Percentiles rank a stretch among this genome's conserved stretches.
phyloP scores from a whole-genome alignment of 2,329 filamentous ascomycete genomes.

The Epicoccum nigrum region DNA sequence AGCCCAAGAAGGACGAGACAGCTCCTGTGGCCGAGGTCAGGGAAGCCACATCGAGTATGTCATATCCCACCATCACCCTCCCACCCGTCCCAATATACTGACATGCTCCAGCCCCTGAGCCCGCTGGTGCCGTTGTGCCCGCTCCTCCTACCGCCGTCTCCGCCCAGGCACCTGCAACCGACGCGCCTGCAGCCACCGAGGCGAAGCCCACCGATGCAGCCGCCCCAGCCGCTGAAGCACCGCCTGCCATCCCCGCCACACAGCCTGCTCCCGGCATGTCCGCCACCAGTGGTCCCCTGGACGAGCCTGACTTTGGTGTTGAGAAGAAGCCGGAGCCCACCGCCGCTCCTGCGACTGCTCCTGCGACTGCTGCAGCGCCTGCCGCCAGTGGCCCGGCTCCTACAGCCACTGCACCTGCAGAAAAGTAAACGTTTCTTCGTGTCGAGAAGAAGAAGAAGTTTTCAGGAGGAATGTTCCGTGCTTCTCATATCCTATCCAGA shows the following conservation, averaged over 20 bases:
- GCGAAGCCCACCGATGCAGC: slow-evolving; percentile 23
- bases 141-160: slow-evolving; percentile 36
- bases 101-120: slow-evolving; percentile 40
- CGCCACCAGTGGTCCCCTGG: slow-evolving; percentile 48
- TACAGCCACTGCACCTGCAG: slow-evolving; percentile 17
- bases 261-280: slow-evolving; percentile 47
- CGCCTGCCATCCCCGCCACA: slow-evolving; percentile 26
- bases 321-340: slow-evolving; percentile 29
- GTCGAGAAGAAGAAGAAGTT: neutral
- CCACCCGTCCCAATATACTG: slow-evolving; percentile 31
- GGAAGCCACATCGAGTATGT: slow-evolving; percentile 45
- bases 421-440: slow-evolving; percentile 1
- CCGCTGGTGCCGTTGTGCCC: slow-evolving; percentile 39
- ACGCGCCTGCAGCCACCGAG: slow-evolving; percentile 25
- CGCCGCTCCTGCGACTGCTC: slow-evolving; percentile 8
- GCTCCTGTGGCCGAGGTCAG: slow-evolving; percentile 41
- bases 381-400: slow-evolving; percentile 22
- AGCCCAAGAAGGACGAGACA: slow-evolving; percentile 36
- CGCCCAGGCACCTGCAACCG: slow-evolving; percentile 29
- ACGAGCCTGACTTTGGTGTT: slow-evolving; percentile 37
- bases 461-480: neutral
- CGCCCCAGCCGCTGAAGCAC: slow-evolving; percentile 4
- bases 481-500: no score
- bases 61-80: slow-evolving; percentile 10
- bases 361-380: slow-evolving; percentile 18